Evolutionary conservation across 1,139 yeast genomes (phyloP).

Genomic region (Eremothecium gossypii): DNA sequence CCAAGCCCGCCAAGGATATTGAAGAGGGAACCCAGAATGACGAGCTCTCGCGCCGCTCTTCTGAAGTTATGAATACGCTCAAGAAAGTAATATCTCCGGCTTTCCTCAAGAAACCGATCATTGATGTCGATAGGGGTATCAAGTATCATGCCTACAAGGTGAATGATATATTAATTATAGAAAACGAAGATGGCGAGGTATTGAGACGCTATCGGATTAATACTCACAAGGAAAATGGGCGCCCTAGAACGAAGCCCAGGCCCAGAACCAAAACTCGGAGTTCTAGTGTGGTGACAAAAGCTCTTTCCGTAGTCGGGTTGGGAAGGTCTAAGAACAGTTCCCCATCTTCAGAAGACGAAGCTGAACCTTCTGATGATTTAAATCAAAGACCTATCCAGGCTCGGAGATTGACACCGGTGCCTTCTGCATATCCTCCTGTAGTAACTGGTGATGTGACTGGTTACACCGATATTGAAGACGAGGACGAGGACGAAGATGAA

Average conservation of each 20-base stretch:
- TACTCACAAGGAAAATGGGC: slow-evolving; percentile 32
- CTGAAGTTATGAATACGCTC: slow-evolving; percentile 15
- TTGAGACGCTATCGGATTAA: slow-evolving; percentile 72
- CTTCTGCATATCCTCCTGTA: slow-evolving; percentile 10
- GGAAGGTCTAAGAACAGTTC: slow-evolving; percentile 20
- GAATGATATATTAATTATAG: slow-evolving; percentile 71
- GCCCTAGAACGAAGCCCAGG: not conserved
- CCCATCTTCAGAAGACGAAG: not conserved
- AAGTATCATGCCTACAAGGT: slow-evolving; percentile 49
- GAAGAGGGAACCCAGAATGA: slow-evolving; percentile 15
- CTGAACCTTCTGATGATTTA: not conserved
- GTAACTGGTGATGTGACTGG: slow-evolving; percentile 5
- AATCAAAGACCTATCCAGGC: not conserved
- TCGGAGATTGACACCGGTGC: slow-evolving; percentile 16
- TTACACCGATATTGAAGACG: slow-evolving; percentile 25
- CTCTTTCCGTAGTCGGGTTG: slow-evolving; percentile 45
- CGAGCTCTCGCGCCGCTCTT: slow-evolving; percentile 9
- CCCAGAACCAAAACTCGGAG: slow-evolving; percentile 7
- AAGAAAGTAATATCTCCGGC: slow-evolving; percentile 17
- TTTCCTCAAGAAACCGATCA: slow-evolving; percentile 7
- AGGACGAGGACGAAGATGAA: slow-evolving; percentile 11
- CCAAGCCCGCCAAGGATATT: slow-evolving; percentile 18
- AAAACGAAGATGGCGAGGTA: slow-evolving; percentile 87
- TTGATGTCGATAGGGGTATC: slow-evolving; percentile 12
- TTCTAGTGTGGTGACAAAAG: slow-evolving; percentile 26